These are phyloP conservation scores for Aspergillus wentii DNA, from an alignment of 495 filamentous ascomycete species.

Conservation along the genomic window DNA sequence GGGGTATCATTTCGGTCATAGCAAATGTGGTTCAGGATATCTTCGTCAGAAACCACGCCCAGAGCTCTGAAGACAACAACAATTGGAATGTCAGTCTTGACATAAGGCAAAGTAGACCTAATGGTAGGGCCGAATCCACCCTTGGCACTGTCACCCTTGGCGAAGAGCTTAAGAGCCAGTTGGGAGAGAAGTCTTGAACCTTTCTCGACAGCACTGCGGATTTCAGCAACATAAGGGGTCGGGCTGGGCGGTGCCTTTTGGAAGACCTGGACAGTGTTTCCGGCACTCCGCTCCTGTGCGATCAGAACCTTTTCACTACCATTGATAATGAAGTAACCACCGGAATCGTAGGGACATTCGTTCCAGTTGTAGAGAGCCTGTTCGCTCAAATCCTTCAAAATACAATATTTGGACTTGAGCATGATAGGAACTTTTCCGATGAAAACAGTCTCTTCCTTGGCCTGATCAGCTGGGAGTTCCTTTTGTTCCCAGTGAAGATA, in stretches of 20 bases:
- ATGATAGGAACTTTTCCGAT: conserved; percentile 96
- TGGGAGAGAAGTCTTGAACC: conserved; percentile 90
- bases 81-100: conserved; percentile 89
- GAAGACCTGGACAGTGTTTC: conserved; percentile 98
- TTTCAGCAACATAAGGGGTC: conserved; percentile 90
- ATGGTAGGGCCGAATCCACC: conserved; percentile 82
- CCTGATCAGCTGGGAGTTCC: conserved; percentile 54
- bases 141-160: conserved; percentile 72
- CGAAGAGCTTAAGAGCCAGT: conserved; percentile 80
- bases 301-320: conserved; percentile 99
- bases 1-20: conserved; percentile 92
- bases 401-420: conserved; percentile 93
- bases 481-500: conserved; percentile 49
- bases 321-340: conserved; percentile 98
- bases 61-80: conserved; percentile 93
- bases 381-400: conserved; percentile 73
- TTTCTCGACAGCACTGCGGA: conserved; percentile 93
- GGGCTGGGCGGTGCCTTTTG: conserved; percentile 86
- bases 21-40: conserved; percentile 95
- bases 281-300: conserved; percentile 93
- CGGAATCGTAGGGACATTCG: conserved; percentile 96
- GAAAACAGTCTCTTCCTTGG: conserved; percentile 66
- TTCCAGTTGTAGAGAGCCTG: conserved; percentile 78
- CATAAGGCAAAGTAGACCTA: conserved; percentile 83
- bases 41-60: conserved; percentile 94